A percentile compares a stretch with the other conserved stretches of the same genome.
These are phyloP conservation scores for Aspergillus avenaceus DNA, from an alignment of 495 filamentous ascomycete species.

Conservation along the genomic window DNA sequence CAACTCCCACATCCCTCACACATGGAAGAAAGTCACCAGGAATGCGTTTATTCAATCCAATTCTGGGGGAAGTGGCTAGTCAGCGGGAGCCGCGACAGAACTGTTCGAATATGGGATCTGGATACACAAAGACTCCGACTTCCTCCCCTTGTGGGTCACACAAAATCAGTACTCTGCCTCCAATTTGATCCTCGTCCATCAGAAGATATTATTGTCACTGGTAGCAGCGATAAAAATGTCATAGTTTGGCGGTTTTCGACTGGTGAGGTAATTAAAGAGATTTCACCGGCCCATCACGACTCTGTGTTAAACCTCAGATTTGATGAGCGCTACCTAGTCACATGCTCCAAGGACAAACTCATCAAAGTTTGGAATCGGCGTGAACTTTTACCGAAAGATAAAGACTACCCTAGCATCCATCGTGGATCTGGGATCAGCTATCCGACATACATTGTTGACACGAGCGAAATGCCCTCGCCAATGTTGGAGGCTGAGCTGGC, in stretches of 20 bases:
- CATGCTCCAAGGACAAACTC: constrained; percentile 93
- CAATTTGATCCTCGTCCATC: constrained; percentile 92
- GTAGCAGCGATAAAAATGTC: constrained; percentile 84
- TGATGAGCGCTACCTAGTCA: constrained; percentile 84
- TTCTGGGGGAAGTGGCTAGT: constrained; percentile 82
- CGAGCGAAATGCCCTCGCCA: constrained; percentile 42
- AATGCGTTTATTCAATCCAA: constrained; percentile 95
- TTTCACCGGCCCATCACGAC: constrained; percentile 74
- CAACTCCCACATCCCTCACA: constrained; percentile 81
- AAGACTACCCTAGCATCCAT: constrained; percentile 57
- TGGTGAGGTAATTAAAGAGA: constrained; percentile 68
- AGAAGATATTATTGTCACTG: constrained; percentile 89
- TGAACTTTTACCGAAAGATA: constrained; percentile 60
- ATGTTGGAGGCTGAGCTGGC: constrained; percentile 38
- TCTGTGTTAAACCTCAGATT: constrained; percentile 95
- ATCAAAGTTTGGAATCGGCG: constrained; percentile 93
- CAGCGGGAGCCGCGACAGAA: constrained; percentile 86
- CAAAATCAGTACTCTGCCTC: constrained; percentile 85
- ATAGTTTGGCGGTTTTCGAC: constrained; percentile 94
- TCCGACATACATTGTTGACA: constrained; percentile 52
- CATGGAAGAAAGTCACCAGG: constrained; percentile 76
- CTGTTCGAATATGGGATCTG: constrained; percentile 87
- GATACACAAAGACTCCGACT: constrained; percentile 71
- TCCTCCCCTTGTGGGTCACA: constrained; percentile 69
- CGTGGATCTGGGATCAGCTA: constrained; percentile 39